These are phyloP conservation scores for Quercus lobata DNA, from an alignment of 331 rosid species.

Conservation along the genomic window DNA sequence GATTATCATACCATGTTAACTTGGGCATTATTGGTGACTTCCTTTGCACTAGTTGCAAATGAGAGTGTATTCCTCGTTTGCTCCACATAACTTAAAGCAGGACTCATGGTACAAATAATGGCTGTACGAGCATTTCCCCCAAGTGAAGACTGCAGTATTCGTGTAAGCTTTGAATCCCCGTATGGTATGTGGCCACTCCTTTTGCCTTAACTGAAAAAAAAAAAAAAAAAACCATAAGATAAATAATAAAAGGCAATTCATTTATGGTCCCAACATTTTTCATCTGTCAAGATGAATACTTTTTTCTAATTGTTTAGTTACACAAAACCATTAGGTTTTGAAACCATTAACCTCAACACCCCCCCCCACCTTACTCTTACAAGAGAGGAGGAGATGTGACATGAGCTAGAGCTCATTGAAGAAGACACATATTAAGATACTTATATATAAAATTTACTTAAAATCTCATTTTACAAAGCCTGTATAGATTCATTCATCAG, in stretches of 20 bases:
- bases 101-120: constrained; percentile 86
- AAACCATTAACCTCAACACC: no score
- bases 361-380: no score
- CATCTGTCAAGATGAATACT: no score
- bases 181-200: constrained; percentile 77
- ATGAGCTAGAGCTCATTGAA: no score
- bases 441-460: background rate
- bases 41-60: constrained; percentile 90
- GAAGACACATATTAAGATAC: background rate
- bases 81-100: constrained; percentile 82
- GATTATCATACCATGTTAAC: constrained; percentile 72
- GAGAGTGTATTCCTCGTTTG: constrained; percentile 86
- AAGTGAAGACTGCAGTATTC: constrained; percentile 83
- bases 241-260: constrained; percentile 7
- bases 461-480: background rate
- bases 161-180: constrained; percentile 81
- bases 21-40: constrained; percentile 78
- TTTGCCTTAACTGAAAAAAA: constrained; percentile 60
- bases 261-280: background rate
- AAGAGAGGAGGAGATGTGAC: no score
- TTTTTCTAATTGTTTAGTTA: no score
- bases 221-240: background rate
- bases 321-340: no score
- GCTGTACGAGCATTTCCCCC: constrained; percentile 98
- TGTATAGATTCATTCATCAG: background rate